Evolutionary conservation across 2,329 filamentous ascomycete genomes (phyloP), one percentile per base, ranked within the genome.

Genomic region (Botrytis paeoniae): DNA sequence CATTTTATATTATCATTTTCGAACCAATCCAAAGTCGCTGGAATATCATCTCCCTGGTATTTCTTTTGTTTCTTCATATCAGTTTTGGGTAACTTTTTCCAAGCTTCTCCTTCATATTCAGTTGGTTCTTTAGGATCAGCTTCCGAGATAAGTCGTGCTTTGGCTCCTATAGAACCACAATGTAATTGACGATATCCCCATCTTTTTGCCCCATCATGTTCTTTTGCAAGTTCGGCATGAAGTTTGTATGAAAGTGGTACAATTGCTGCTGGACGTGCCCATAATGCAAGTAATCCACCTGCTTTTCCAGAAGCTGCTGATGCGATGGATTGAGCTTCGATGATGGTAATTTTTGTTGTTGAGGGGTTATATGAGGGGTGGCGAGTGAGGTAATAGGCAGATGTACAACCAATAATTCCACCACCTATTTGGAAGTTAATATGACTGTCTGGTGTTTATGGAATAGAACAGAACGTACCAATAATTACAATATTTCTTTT

Each of bases 291-390:
- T 7, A 99, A 86, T 1, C 96, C 96, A 25, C 96, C 96, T 0
- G 96, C 95, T 83, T 98, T 98, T 59, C 96, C 96, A 14, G 94
- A 97, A 54, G 96, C 95, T 37, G 93, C 95, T n/a, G 93, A 89
- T 10, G 96, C 96, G 76, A 98, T 91, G 62, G 90, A 87, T 4
- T 90, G 90, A 0, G 96, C 94, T 85, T 99, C 96, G 71, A 98
- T 86, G 43, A 99, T 86, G 1, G 93, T 97, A 78, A 98, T 91
- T 70, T 86, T 91, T 81, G 97, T 93, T 70, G 89, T 88, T 35
- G 87, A 83, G 60, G 91, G 89, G 81, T 96, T 87, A 84, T 93
- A 98, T 43, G 88, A 90, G 41, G 93, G 90, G 81, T 98, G 95
- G 76, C 93, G 91, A 3, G 94, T 96, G 61, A 98, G 86, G 80